A percentile compares a stretch with the other conserved stretches of the same genome.
phyloP scores from a whole-genome alignment of 2,329 filamentous ascomycete genomes.

The Phaeosphaeriaceae sp. region DNA sequence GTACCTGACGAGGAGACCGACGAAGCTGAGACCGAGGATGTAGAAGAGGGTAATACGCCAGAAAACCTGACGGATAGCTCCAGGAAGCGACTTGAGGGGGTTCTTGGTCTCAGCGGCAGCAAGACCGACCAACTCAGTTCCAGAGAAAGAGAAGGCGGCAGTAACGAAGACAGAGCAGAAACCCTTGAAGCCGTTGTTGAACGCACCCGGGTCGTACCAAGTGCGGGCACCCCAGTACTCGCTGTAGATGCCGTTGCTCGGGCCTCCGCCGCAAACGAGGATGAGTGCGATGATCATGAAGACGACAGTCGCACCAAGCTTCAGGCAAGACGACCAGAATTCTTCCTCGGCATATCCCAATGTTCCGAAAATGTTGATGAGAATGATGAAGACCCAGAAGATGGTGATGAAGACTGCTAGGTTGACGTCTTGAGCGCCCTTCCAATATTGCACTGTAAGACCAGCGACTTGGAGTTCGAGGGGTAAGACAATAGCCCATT shows the following conservation, averaged over 20 bases:
- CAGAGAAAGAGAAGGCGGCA: slow-evolving; percentile 68
- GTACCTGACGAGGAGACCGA: slow-evolving; percentile 54
- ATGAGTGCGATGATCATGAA: slow-evolving; percentile 60
- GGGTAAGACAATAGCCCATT: slow-evolving; percentile 49
- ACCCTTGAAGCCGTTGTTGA: slow-evolving; percentile 68
- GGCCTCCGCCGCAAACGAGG: slow-evolving; percentile 64
- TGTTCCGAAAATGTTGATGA: slow-evolving; percentile 50
- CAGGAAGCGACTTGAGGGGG: slow-evolving; percentile 58
- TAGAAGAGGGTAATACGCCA: slow-evolving; percentile 58
- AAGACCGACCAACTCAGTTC: slow-evolving; percentile 69
- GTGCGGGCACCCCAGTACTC: slow-evolving; percentile 67
- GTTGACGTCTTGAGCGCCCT: slow-evolving; percentile 18
- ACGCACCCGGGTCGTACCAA: slow-evolving; percentile 65
- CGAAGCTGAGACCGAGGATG: slow-evolving; percentile 52
- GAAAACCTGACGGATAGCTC: slow-evolving; percentile 56
- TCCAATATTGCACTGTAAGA: slow-evolving; percentile 50
- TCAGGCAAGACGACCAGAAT: slow-evolving; percentile 48
- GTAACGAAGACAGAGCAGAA: slow-evolving; percentile 71
- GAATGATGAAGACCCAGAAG: slow-evolving; percentile 47
- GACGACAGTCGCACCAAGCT: slow-evolving; percentile 46
- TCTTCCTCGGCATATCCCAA: slow-evolving; percentile 53
- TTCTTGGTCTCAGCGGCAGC: slow-evolving; percentile 67
- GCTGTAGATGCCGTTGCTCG: slow-evolving; percentile 54
- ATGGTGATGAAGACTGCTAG: slow-evolving; percentile 48
- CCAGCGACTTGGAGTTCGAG: slow-evolving; percentile 50